Evolutionary conservation across 2,329 filamentous ascomycete genomes (phyloP), one percentile per base, ranked within the genome.

Genomic region (Sphaerulina musiva): DNA sequence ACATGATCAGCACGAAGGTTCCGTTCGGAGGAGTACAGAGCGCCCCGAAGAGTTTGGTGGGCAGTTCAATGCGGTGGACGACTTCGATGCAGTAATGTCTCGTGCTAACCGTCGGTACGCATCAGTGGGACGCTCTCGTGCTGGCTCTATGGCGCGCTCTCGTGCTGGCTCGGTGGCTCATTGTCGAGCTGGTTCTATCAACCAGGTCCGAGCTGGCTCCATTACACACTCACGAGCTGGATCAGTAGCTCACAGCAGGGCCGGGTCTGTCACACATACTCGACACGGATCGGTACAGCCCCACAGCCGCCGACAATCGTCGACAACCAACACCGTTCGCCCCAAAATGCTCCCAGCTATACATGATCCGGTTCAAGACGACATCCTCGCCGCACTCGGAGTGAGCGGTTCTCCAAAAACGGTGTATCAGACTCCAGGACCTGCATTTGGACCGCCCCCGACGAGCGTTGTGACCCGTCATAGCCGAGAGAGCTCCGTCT

Each of bases 361-460:
- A 14, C 62, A 61, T 14, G 67, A 68, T 51, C 54, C 57, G 42
- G 56, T 48, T 2, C 66, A 70, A 57, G 70, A 72, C 53, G 66
- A 68, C 31, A 62, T 71, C 11, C 64, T 72, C 32, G 68, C 69
- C 2, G 60, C 61, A 6, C 60, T 72, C 12, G 70, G 70, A 10
- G 70, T 72, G 8, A 69, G 66, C 23, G 70, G 70, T 20, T 68
- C 67, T 12, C 67, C 70, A 6, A 70, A 69, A 55, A 55, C 64
- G 14, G 67, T 71, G 31, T 71, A 68, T 54, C 60, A 69, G 53
- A 71, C 69, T 14, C 69, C 69, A 20, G 68, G 68, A 26, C 69
- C 69, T 31, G 69, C 69, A 3, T 63, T 68, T 46, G 66, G 65
- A 1, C 63, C 68, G n/a, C 62, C 63, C 5, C 61, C 61, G 2